Percentiles rank a stretch among this genome's conserved stretches.
phyloP scores from a whole-genome alignment of 495 filamentous ascomycete genomes.

The Tuber melanosporum region DNA sequence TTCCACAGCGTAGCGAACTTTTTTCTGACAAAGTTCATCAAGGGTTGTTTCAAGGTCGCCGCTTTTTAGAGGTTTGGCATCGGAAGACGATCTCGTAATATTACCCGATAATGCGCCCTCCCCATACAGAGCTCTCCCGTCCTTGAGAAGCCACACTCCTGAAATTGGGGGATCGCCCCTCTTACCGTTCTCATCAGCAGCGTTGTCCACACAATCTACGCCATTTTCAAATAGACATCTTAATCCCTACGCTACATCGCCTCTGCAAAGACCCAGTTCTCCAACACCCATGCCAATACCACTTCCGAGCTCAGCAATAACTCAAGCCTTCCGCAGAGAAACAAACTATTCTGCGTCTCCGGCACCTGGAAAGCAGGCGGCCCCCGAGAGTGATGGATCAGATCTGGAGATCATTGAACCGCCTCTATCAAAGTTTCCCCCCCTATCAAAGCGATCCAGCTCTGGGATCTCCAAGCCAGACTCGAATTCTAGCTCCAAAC shows the following conservation, averaged over 20 bases:
- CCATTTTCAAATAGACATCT: background rate
- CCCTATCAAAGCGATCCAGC: background rate
- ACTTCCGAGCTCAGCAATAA: background rate
- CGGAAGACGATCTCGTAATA: background rate
- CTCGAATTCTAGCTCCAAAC: background rate
- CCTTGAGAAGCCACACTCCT: background rate
- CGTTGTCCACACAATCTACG: background rate
- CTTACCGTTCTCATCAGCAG: background rate
- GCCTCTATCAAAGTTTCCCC: background rate
- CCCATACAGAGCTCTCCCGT: background rate
- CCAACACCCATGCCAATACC: background rate
- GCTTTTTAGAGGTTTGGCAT: background rate
- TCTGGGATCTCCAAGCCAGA: background rate
- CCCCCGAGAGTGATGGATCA: background rate
- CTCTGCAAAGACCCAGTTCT: conserved; percentile 2
- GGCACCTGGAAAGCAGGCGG: background rate
- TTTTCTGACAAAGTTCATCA: background rate
- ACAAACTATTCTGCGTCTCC: background rate
- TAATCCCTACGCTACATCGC: background rate
- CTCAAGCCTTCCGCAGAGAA: background rate
- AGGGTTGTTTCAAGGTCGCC: background rate
- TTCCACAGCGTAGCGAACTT: background rate
- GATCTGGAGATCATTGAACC: background rate
- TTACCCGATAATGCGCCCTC: background rate
- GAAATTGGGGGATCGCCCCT: background rate